Base-by-base conservation (phyloP, 768 basidiomycete species). In the Psilocybe sp. region DNA sequence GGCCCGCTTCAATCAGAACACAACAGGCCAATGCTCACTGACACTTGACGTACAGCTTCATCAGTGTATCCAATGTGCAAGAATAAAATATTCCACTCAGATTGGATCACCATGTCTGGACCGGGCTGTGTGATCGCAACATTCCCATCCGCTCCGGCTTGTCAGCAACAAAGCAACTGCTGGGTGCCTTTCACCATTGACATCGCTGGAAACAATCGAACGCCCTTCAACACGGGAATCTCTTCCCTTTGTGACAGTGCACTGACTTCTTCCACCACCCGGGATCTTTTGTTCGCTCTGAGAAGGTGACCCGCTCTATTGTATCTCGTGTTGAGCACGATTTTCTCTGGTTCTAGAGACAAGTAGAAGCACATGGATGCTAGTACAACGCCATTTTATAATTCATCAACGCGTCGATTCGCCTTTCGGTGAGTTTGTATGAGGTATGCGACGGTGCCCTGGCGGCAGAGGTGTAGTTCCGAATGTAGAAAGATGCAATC, bases 401-500 rank as follows among this genome's bases (percentile, higher is more conserved):
- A 46, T 32, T 39, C 44, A 49, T 38, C 49, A 49, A 47, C 49
- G 48, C 35, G 44, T 44, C 23, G 23, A 46, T 33, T 37, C 40
- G 40, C 40, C 40, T 20, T 28, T 28, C 7, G 23, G 23, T 28
- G 23, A 28, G 23, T 28, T 28, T 28, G 23, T 28, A 28, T 28
- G 23, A 28, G 23, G 7, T 28, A 28, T 28, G 7, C 23, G 23
- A 28, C 23, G 23, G 23, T 28, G 23, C 23, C 23, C 23, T 28
- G 23, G 23, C 23, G 23, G 23, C 23, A 28, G 23, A 28, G 23
- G 23, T 28, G 52, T 49, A 44, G 51, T 52, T 57, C 60, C 62
- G 45, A 60, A 61, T 59, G 67, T 60, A 69, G 65, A 61, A 59
- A 63, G 59, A 69, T 60, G 55, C 51, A 42, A 70, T 84, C 78